Base-by-base conservation (phyloP, 192 early-diverging fungal species). In the Anaeromyces robustus region DNA sequence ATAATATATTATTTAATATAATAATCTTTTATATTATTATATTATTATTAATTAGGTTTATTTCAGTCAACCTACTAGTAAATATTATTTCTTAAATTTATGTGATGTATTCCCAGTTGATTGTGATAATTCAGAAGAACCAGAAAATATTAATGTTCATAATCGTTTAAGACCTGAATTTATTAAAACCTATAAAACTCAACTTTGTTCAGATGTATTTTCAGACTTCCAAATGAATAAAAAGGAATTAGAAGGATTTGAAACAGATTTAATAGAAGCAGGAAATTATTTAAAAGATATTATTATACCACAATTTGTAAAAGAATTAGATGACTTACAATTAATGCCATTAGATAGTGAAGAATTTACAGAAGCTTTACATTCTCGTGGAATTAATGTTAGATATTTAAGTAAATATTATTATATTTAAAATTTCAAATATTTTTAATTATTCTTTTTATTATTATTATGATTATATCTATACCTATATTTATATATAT, bases 161-260 rank as follows among this genome's bases (percentile, higher is more conserved):
- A 52, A 81, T 12, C 84, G 89, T 18, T 82, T 90, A 18, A 82
- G 89, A 19, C 86, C 89, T 3, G 89, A 90, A 79, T 89, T 89
- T 82, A 26, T 90, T 6, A 77, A 78, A 77, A 31, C 80, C 0
- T 86, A 89, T 81, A 43, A 79, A 9, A 32, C 77, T 11, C 30
- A 80, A 80, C 80, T 80, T n/a, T 82, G 9, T 59, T 86, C 13
- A 81, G 89, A 89, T 77, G 89, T 83, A 5, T 86, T 89, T 30
- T 86, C 86, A 4, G 41, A 77, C 18, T 34, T 84, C 22, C 87
- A 86, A 34, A 83, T 83, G 30, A 85, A 84, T 30, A 14, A 84
- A 34, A 84, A 84, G 52, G 89, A 89, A 82, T 83, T 86, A 12
- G 86, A 86, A 28, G 78, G 81, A 29, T 86, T 85, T 77, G 88